These are phyloP conservation scores for Actinidia polygama DNA, from an alignment of 179 eudicot genomes.

Conservation along the genomic window DNA sequence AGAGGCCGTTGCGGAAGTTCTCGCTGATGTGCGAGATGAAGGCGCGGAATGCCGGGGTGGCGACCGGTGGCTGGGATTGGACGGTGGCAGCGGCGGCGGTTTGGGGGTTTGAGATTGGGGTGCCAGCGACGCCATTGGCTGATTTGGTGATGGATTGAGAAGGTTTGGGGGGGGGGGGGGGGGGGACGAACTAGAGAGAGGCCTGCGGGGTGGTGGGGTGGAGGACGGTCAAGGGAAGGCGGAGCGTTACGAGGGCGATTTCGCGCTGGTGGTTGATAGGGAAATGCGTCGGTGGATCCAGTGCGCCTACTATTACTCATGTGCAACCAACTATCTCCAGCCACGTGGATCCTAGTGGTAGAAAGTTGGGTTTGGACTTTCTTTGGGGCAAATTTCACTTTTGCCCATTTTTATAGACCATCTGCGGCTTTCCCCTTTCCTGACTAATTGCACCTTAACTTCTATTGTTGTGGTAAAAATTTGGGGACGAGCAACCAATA, in stretches of 20 bases:
- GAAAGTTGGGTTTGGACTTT: no score
- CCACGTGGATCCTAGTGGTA: no score
- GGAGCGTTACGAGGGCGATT: not conserved
- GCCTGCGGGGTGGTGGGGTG: no score
- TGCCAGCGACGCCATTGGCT: constrained; percentile 53
- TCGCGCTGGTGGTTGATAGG: not conserved
- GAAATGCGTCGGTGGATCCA: not conserved
- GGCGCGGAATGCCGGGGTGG: constrained; percentile 48
- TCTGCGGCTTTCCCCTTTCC: no score
- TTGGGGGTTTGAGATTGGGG: constrained; percentile 47
- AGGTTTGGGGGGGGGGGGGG: no score
- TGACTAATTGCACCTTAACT: no score
- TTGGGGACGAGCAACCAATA: no score
- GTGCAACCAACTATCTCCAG: not conserved
- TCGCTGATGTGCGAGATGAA: constrained; percentile 42
- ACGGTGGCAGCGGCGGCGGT: constrained; percentile 15
- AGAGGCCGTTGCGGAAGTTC: constrained; percentile 45
- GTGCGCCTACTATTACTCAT: no score
- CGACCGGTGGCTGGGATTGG: constrained; percentile 27
- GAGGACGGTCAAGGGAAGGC: no score
- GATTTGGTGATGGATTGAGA: not conserved
- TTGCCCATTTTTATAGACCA: no score
- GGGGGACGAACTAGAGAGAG: not conserved
- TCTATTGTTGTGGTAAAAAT: no score
- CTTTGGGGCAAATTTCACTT: no score